phyloP scores from a whole-genome alignment of 331 rosid genomes.

The Spiraea crenata region DNA sequence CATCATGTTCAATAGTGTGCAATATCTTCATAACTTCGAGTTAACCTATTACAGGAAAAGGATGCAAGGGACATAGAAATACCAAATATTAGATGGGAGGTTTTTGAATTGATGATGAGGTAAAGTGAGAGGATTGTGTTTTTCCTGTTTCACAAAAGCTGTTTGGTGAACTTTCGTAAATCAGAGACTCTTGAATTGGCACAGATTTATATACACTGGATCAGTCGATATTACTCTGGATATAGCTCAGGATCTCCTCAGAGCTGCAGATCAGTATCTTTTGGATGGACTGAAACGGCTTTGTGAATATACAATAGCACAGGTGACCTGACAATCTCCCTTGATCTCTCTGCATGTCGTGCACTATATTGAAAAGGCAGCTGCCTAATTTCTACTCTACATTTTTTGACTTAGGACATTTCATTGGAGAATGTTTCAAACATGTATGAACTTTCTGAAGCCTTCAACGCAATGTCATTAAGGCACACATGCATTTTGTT shows the following conservation, averaged over 20 bases:
- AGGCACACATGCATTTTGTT: conserved; percentile 91
- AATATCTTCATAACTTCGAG: conserved; percentile 10
- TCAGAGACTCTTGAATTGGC: conserved; percentile 23
- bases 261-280: conserved; percentile 99
- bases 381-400: conserved; percentile 17
- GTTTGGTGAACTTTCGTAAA: conserved; percentile 23
- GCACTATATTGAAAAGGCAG: conserved; percentile 2
- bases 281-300: conserved; percentile 96
- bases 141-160: conserved; percentile 17
- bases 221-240: conserved; percentile 76
- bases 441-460: conserved; percentile 99
- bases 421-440: conserved; percentile 83
- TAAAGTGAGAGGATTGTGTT: conserved; percentile 28
- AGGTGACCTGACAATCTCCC: conserved; percentile 49
- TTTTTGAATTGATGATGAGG: conserved; percentile 99
- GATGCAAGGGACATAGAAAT: conserved; percentile 98
- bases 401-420: conserved; percentile 60
- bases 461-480: conserved; percentile 83
- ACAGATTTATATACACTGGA: conserved; percentile 96
- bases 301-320: conserved; percentile 93
- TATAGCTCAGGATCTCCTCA: conserved; percentile 95
- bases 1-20: neutral
- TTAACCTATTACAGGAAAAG: conserved; percentile 74
- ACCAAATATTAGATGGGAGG: conserved; percentile 98
- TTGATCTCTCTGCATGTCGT: conserved; percentile 1